Conservation (phyloP, 345 rosid species). For the Stellera chamaejasme region DNA sequence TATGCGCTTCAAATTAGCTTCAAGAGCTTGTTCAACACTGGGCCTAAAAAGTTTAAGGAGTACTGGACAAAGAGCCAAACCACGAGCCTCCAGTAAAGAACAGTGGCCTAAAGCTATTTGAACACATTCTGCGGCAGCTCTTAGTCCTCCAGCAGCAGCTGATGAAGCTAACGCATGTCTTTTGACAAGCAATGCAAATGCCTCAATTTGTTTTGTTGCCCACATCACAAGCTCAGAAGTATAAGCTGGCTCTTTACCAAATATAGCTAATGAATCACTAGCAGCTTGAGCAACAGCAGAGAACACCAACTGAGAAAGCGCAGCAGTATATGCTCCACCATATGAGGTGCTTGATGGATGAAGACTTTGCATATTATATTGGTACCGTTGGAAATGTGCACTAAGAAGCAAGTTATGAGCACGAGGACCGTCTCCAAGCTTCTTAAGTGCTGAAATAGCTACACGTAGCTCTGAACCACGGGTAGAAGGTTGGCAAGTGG, state of each 20-base stretch:
- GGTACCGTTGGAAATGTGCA: slow-evolving; percentile 83
- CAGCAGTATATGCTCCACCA: slow-evolving; percentile 99
- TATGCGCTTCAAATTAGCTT: slow-evolving; percentile 92
- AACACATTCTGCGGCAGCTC: slow-evolving; percentile 99
- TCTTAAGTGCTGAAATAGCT: slow-evolving; percentile 87
- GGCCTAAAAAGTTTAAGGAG: slow-evolving; percentile 87
- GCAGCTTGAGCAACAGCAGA: slow-evolving; percentile 98
- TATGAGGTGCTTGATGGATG: slow-evolving; percentile 94
- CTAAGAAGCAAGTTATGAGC: slow-evolving; percentile 89
- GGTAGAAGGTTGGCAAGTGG: slow-evolving; percentile 94
- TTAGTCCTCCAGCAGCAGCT: slow-evolving; percentile 97
- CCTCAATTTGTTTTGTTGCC: slow-evolving; percentile 93
- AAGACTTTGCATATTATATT: slow-evolving; percentile 88
- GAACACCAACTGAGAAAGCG: slow-evolving; percentile 92
- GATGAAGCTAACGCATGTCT: slow-evolving; percentile 97
- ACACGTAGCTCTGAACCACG: slow-evolving; percentile 92
- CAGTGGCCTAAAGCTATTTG: slow-evolving; percentile 99
- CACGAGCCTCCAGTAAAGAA: slow-evolving; percentile 90
- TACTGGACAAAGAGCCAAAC: slow-evolving; percentile 88
- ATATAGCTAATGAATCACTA: slow-evolving; percentile 71
- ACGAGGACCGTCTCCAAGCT: slow-evolving; percentile 95
- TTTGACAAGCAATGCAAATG: slow-evolving; percentile 86
- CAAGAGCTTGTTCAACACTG: slow-evolving; percentile 92
- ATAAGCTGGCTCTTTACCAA: slow-evolving; percentile 83
- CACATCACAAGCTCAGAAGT: slow-evolving; percentile 97